A percentile compares a stretch with the other conserved stretches of the same genome.
These are phyloP conservation scores for Murraya koenigii DNA, from an alignment of 345 rosid genomes.

Conservation along the genomic window DNA sequence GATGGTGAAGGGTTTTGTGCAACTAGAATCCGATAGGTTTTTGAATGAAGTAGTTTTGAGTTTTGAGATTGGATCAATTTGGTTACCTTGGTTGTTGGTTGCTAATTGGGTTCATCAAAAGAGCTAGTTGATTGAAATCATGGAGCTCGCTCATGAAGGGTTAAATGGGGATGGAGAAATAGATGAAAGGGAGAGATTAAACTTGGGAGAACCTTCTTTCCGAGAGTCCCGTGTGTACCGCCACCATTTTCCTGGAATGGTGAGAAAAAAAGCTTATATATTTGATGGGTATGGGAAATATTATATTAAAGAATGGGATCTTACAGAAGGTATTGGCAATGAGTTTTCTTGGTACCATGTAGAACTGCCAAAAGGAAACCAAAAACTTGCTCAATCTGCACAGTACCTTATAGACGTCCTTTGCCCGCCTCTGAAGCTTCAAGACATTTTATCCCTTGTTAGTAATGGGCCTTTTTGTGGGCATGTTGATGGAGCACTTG, in stretches of 20 bases:
- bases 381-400: constrained; percentile 74
- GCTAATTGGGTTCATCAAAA: not conserved
- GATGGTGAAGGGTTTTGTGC: not conserved
- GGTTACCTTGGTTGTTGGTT: not conserved
- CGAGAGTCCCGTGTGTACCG: constrained; percentile 15
- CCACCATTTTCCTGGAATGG: constrained; percentile 54
- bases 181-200: constrained; percentile 47
- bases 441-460: constrained; percentile 88
- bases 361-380: constrained; percentile 83
- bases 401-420: constrained; percentile 85
- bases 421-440: constrained; percentile 94
- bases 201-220: constrained; percentile 23
- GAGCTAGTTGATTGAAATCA: constrained; percentile 19
- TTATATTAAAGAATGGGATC: constrained; percentile 79
- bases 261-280: constrained; percentile 75
- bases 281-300: constrained; percentile 79
- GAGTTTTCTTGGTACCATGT: constrained; percentile 98
- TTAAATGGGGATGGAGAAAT: constrained; percentile 38
- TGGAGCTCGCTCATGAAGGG: constrained; percentile 52
- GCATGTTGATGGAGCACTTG: constrained; percentile 85
- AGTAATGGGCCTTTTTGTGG: constrained; percentile 96
- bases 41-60: not conserved
- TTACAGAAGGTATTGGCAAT: constrained; percentile 58
- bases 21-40: not conserved
- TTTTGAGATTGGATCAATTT: constrained; percentile 10